Base-by-base conservation (phyloP, 345 rosid species). In the Citrus sp. region DNA sequence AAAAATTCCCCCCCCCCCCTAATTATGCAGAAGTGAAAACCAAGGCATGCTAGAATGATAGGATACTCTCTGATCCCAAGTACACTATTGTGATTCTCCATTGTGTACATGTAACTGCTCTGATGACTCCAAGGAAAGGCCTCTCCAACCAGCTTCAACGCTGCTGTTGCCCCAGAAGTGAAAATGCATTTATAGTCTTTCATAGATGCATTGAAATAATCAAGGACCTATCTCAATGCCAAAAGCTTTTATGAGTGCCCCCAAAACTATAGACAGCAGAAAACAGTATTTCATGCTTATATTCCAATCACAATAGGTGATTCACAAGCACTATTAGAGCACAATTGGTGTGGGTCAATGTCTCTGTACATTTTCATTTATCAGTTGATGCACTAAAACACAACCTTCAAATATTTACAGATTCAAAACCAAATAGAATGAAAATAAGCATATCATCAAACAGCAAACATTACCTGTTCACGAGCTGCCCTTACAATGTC, bases 51-150 rank as follows among this genome's bases (percentile, higher is more conserved):
- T 79, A 42, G 46, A 70, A 42, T 42, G 27, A 66, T 16, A 90
- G 91, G 91, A 92, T 95, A 95, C 96, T 95, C 98, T 88, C 99
- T 88, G 69, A 96, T 92, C 78, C 99, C 99, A 79, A 94, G 97
- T 65, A 94, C 99, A 67, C 99, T 96, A 75, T 96, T 96, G 82
- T 96, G 98, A 82, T 96, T 96, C 85, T 94, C 99, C 92, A 87
- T 88, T 10, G 98, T 87, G 80, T 96, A 94, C 92, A 90, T 84
- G 83, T 87, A 96, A 78, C 82, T 79, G 84, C 98, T 90, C 56
- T 77, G 73, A 1, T 80, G 60, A 77, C 87, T 88, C 99, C 99
- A 96, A 3, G 99, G 98, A 81, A 96, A 96, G 55, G 95, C 82
- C 87, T 96, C 99, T 37, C 98, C 99, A 28, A 96, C 87, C 76